Conservation (phyloP, 2,329 filamentous ascomycete genomes). For the Colletotrichum coccodes region DNA sequence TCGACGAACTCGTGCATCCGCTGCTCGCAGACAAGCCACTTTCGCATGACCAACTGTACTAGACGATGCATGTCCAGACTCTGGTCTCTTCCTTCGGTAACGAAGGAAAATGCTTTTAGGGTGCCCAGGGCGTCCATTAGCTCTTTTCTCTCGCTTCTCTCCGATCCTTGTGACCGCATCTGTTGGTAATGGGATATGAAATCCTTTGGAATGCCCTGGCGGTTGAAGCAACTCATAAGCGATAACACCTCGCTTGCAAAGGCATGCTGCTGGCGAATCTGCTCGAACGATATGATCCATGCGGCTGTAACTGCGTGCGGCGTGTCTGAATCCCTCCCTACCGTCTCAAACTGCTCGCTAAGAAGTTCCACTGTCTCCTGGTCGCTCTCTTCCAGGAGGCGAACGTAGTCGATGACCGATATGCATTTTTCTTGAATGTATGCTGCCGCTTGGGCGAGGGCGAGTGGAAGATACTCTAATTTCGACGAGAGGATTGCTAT, state of each 20-base stretch:
- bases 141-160: no score
- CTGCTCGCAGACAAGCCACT: conserved; percentile 39
- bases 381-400: conserved; percentile 37
- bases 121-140: no score
- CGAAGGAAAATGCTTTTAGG: conserved; percentile 44
- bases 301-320: conserved; percentile 39
- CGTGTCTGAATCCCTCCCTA: conserved; percentile 42
- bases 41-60: conserved; percentile 44
- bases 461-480: background rate
- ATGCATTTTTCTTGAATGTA: background rate
- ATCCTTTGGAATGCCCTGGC: conserved; percentile 46
- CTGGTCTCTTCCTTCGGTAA: conserved; percentile 31
- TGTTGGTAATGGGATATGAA: no score
- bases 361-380: conserved; percentile 34
- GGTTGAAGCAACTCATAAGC: conserved; percentile 54
- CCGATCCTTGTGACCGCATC: no score
- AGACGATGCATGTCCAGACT: conserved; percentile 45
- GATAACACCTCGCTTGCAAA: conserved; percentile 50
- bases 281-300: conserved; percentile 41
- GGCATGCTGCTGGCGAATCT: conserved; percentile 43
- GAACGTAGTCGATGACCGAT: conserved; percentile 23
- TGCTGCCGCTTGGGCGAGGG: background rate
- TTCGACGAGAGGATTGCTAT: no score
- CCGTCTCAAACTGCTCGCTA: conserved; percentile 39
- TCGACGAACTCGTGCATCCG: conserved; percentile 26